Base-by-base conservation (phyloP, 129 eudicot genomes). In the Cynara cardunculus region DNA sequence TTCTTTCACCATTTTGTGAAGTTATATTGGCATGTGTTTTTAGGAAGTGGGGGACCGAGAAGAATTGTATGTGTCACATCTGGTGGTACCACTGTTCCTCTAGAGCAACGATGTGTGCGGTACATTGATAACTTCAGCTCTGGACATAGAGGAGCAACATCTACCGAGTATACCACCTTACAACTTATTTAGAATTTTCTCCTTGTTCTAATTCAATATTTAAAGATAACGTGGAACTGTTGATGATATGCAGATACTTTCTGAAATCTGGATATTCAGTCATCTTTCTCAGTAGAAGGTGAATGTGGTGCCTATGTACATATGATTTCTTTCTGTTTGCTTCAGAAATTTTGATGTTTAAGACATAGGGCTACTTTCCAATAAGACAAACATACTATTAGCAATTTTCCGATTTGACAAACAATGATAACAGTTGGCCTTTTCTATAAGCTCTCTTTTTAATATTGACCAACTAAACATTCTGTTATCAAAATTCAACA, bases 81-180 rank as follows among this genome's bases (percentile, higher is more conserved):
- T 61, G 99, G 99, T 8, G 99, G 99, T 24, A 96, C 98, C 70
- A 96, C 98, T 39, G 99, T 96, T 79, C 98, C 99, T 16, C 80
- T 96, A 84, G 99, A 96, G 87, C 93, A 89, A 75, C 88, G 98
- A 4, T 96, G 99, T 81, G 99, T 96, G 69, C 99, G 99, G 74
- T 92, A 89, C 85, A 96, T 96, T 77, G 99, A 96, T 81, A 96
- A 96, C 84, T 96, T 96, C 80, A 91, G 97, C 82, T 96, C 99
- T 24, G 99, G 99, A 74, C 97, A 92, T 79, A 89, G 99, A 89
- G 99, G 99, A 86, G 94, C 99, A 73, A 86, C 99, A 25, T 96
- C 99, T 76, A 89, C 98, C 32, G 99, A 96, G 99, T 96, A 96
- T 31, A 76, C 12, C 16, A 30, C 71, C 71, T 4, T 25, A 59